phyloP scores from a whole-genome alignment of 2,329 filamentous ascomycete genomes.

The Ilyonectria destructans region DNA sequence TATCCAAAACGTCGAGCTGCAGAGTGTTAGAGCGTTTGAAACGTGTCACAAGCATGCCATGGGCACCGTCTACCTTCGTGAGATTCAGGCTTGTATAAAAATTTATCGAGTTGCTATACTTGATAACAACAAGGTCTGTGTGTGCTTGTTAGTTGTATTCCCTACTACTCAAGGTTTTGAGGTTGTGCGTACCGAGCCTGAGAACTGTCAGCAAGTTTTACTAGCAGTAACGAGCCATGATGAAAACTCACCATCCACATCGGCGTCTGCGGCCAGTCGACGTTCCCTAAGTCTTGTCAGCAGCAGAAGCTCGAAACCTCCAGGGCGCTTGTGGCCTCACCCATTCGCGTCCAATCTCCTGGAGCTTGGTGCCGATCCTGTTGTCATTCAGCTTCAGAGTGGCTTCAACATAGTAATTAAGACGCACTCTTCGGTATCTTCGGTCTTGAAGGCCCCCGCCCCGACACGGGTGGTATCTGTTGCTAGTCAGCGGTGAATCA shows the following conservation, averaged over 20 bases:
- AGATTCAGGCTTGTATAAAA: conserved; percentile 76
- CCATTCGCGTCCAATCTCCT: conserved; percentile 63
- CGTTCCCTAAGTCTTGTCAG: conserved; percentile 53
- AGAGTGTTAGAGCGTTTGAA: conserved; percentile 17
- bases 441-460: conserved; percentile 78
- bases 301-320: conserved; percentile 39
- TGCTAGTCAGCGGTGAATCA: conserved; percentile 39
- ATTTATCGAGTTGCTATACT: conserved; percentile 76
- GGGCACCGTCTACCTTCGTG: conserved; percentile 60
- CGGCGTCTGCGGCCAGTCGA: conserved; percentile 74
- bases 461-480: conserved; percentile 76
- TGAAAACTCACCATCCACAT: conserved; percentile 64
- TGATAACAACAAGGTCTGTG: conserved; percentile 76
- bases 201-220: conserved; percentile 41
- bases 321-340: conserved; percentile 39
- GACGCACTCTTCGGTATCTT: conserved; percentile 63
- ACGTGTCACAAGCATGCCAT: conserved; percentile 22
- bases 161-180: conserved; percentile 34
- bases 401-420: conserved; percentile 36
- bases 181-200: conserved; percentile 49
- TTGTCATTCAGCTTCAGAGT: conserved; percentile 41
- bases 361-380: conserved; percentile 62
- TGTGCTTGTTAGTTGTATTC: conserved; percentile 40
- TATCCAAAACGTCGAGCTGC: conserved; percentile 72
- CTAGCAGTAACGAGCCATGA: conserved; percentile 38